Evolutionary conservation across 2,329 filamentous ascomycete species (phyloP).

Genomic region (Aureobasidium sp.): DNA sequence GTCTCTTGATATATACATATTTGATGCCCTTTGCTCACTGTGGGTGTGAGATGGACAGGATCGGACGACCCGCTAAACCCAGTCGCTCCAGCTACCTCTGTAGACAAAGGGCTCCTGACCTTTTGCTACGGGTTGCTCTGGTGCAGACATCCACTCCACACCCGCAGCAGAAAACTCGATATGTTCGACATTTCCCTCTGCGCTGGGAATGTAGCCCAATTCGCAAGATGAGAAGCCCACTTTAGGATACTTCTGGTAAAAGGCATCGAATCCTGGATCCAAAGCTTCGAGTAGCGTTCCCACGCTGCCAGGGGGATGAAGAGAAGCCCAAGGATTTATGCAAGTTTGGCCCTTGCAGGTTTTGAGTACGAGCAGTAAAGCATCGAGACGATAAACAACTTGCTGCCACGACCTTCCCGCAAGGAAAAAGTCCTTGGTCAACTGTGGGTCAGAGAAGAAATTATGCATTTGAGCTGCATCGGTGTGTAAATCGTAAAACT

Average conservation of each 20-base stretch:
- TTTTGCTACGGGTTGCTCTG: not conserved
- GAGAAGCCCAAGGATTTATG: conserved; percentile 23
- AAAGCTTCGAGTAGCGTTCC: conserved; percentile 23
- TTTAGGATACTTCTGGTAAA: conserved; percentile 27
- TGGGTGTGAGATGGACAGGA: too few relatives aligned
- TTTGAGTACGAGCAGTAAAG: conserved; percentile 27
- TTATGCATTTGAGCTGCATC: conserved; percentile 18
- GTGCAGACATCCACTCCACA: not conserved
- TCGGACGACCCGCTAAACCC: not conserved
- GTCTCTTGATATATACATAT: too few relatives aligned
- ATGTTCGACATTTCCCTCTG: not conserved
- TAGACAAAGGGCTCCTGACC: conserved; percentile 7
- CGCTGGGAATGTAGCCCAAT: conserved; percentile 10
- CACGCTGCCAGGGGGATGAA: conserved; percentile 24
- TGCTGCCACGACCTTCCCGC: not conserved
- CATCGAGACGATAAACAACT: conserved; percentile 22
- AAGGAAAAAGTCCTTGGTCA: not conserved
- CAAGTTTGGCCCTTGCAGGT: conserved; percentile 26
- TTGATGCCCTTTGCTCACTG: too few relatives aligned
- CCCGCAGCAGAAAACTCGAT: not conserved
- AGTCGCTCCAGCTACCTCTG: conserved; percentile 10
- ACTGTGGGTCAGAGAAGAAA: not conserved
- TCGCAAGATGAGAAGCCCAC: conserved; percentile 34
- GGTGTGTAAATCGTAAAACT: conserved; percentile 48
- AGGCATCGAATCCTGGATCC: conserved; percentile 22